Base-by-base conservation (phyloP, 352 stramenopile species). In the Globisporangium nunn region DNA sequence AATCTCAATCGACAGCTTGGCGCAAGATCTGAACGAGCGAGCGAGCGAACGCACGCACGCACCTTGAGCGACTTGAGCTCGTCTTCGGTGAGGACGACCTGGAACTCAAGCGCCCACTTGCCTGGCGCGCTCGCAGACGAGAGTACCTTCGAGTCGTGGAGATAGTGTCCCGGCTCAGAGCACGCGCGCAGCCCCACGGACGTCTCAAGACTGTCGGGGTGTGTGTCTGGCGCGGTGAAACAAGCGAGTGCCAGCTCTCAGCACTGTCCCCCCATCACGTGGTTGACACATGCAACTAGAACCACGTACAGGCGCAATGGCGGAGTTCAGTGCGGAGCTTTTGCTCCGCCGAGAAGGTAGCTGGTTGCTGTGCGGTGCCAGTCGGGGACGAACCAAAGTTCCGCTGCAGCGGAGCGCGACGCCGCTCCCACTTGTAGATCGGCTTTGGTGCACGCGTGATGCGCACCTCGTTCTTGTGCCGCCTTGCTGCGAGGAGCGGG, bases 11-110 rank as follows among this genome's bases (percentile, higher is more conserved):
- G 23, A 23, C 23, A 23, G 23, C 23, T 23, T 23, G 23, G 23
- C 23, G 23, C 23, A 23, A 23, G 23, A 23, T 23, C 23, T 45
- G 5, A 11, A 5, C 0, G 8, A 31, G 15, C 18, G 28, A 17
- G 30, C 48, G 8, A 31, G 17, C 4, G 0, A 50, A 4, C 12
- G 48, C 30, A 18, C 17, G 8, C 28, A 33, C 8, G 31, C 62
- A 86, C 76, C 64, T 85, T 87, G 43, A 87, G 66, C 11, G 70
- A 54, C 46, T 81, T 73, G 58, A 83, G 52, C 56, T 87, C 76
- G 10, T 76, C 70, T 61, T 83, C 72, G 1, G 74, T 87, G 37
- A 87, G 62, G 28, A 87, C 63, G 51, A 87, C 63, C 57, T 87
- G 72, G 53, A 85, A 81, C 49, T 87, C 74, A 31, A 87, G 75